phyloP scores from a whole-genome alignment of 2,329 filamentous ascomycete genomes.

The Fusarium metavorans region DNA sequence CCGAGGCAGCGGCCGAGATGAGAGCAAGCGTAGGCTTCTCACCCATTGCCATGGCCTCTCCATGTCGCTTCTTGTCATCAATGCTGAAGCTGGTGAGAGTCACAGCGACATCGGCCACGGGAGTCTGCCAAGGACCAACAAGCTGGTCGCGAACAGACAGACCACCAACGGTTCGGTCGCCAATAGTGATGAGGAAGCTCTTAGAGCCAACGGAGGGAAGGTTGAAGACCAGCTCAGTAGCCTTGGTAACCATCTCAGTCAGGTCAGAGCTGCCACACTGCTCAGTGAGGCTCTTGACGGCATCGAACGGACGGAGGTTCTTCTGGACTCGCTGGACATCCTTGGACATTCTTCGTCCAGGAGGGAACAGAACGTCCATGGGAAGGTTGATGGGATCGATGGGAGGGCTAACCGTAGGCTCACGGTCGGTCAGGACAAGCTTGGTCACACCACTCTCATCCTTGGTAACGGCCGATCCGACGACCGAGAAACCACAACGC shows the following conservation, averaged over 20 bases:
- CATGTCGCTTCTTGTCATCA: conserved; percentile 75
- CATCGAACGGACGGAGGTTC: conserved; percentile 81
- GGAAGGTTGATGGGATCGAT: conserved; percentile 83
- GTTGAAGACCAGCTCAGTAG: conserved; percentile 83
- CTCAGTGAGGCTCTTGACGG: conserved; percentile 71
- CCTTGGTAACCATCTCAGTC: conserved; percentile 58
- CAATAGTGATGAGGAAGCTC: conserved; percentile 96
- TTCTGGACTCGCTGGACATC: conserved; percentile 43
- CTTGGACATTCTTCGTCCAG: conserved; percentile 53
- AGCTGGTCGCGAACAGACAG: conserved; percentile 92
- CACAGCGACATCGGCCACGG: conserved; percentile 93
- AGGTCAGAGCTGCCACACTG: conserved; percentile 67
- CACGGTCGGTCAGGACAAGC: conserved; percentile 84
- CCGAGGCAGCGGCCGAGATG: conserved; percentile 89
- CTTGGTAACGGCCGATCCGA: conserved; percentile 78
- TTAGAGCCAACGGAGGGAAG: conserved; percentile 96
- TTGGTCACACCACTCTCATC: conserved; percentile 74
- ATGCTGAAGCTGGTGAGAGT: conserved; percentile 83
- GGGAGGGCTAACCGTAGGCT: conserved; percentile 77
- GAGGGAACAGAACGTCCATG: conserved; percentile 89
- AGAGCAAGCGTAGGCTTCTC: conserved; percentile 91
- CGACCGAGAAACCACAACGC: conserved; percentile 91
- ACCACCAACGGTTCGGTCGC: conserved; percentile 91
- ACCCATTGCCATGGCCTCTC: conserved; percentile 98
- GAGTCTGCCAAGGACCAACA: conserved; percentile 96